Conservation (phyloP, 2,329 filamentous ascomycete species). For the Coniochaeta ligniaria region DNA sequence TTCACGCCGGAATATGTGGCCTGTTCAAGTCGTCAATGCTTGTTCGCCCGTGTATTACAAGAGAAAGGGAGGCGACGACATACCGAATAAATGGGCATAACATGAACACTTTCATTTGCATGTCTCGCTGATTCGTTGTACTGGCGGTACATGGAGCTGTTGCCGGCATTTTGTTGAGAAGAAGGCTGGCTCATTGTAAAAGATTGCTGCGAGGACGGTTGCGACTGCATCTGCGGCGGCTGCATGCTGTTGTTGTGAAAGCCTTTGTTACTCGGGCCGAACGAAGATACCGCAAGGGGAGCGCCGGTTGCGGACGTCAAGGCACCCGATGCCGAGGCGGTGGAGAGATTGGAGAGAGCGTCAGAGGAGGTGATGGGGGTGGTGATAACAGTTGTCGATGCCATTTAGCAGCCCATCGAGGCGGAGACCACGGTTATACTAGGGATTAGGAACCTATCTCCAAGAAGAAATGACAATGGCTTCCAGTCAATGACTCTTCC, state of each 20-base stretch:
- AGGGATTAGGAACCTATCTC: not conserved
- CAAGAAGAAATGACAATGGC: not conserved
- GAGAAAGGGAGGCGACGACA: slow-evolving; percentile 12
- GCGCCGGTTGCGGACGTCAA: not conserved
- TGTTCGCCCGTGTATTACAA: not conserved
- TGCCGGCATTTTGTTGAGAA: slow-evolving; percentile 23
- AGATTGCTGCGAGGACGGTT: slow-evolving; percentile 46
- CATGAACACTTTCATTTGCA: slow-evolving; percentile 25
- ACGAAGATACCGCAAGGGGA: not conserved
- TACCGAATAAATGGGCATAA: slow-evolving; percentile 57
- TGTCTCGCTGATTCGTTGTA: slow-evolving; percentile 29
- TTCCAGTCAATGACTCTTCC: not conserved
- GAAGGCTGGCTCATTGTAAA: slow-evolving; percentile 51
- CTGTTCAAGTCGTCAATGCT: slow-evolving; percentile 22
- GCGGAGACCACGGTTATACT: not conserved
- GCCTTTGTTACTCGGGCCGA: not conserved
- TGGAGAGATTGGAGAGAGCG: not conserved
- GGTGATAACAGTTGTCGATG: slow-evolving; percentile 27
- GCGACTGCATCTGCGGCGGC: slow-evolving; percentile 29
- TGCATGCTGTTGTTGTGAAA: slow-evolving; percentile 9
- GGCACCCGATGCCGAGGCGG: slow-evolving; percentile 2
- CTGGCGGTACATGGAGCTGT: slow-evolving; percentile 29
- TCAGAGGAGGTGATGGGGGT: slow-evolving; percentile 10
- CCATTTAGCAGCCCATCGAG: slow-evolving; percentile 23
- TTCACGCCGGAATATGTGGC: slow-evolving; percentile 93